Base-by-base conservation (phyloP, 2,329 filamentous ascomycete species). In the Apiospora phragmitis region DNA sequence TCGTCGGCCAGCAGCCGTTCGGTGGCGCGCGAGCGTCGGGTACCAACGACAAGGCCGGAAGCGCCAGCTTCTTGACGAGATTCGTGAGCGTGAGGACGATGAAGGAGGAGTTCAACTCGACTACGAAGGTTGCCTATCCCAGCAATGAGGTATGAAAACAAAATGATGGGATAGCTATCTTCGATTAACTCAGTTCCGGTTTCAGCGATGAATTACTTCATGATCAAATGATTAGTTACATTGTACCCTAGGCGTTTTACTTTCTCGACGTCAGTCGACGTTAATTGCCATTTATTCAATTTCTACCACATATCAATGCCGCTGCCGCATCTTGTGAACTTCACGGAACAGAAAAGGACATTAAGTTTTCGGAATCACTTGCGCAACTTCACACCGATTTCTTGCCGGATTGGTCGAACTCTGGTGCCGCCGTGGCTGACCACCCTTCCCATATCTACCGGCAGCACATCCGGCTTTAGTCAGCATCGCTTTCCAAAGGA, bases 11-110 rank as follows among this genome's bases (percentile, higher is more conserved):
- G 83, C 91, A 93, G 83, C 89, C 91, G 4, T 93, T 93, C 78
- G 91, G 91, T 29, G 91, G 91, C 69, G 87, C 89, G 16, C 85
- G 91, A 73, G 90, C 90, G 8, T 91, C 89, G 72, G 91, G 91
- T 35, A 93, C 91, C 29, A 93, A 93, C 79, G 91, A 93, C 82
- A 93, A 93, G 86, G 90, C 91, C 21, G 91, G 91, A 45, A 91
- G 89, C 77, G 81, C 85, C 74, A 90, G 89, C 80, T 80, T 93
- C 73, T 80, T 93, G 75, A 86, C 84, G 70, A 85, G 91, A 66
- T 93, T 93, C 79, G 90, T 92, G 70, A 92, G 90, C 80, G 82
- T 88, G 77, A 84, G 91, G 73, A 89, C 88, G 59, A 87, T 93
- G 77, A 93, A 93, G 88, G 92, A 94, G 85, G 92, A 94, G 84